A percentile compares a stretch with the other conserved stretches of the same genome.
These are phyloP conservation scores for Solanum neorickii DNA, from an alignment of 257 asterid species.

Conservation along the genomic window DNA sequence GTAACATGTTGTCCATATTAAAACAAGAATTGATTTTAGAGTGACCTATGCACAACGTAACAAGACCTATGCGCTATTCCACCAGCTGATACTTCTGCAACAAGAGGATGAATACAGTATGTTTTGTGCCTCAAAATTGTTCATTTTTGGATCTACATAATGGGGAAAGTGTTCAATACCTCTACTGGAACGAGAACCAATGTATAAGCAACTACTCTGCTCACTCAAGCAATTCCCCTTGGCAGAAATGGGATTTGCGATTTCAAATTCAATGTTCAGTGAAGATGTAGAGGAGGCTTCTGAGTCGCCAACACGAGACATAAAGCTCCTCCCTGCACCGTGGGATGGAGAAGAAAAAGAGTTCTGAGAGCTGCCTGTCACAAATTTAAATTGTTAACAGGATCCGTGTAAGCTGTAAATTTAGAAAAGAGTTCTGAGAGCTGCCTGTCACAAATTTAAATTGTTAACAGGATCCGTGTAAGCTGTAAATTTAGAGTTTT, in stretches of 20 bases:
- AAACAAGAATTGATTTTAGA: background rate
- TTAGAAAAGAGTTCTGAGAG: slow-evolving; percentile 16
- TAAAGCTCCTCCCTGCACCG: slow-evolving; percentile 46
- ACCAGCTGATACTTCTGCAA: background rate
- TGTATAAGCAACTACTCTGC: slow-evolving; percentile 45
- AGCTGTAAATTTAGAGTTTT: background rate
- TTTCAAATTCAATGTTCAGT: slow-evolving; percentile 26
- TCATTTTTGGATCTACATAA: background rate
- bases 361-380: slow-evolving; percentile 45
- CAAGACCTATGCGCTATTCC: background rate
- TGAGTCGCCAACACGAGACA: slow-evolving; percentile 40
- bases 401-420: slow-evolving; percentile 4
- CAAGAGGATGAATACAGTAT: background rate
- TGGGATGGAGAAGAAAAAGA: slow-evolving; percentile 42
- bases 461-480: slow-evolving; percentile 4
- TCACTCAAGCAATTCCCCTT: slow-evolving; percentile 8
- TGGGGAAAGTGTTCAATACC: slow-evolving; percentile 23
- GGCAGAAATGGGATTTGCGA: slow-evolving; percentile 24
- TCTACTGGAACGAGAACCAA: slow-evolving; percentile 72
- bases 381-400: slow-evolving; percentile 6
- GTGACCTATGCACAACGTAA: background rate
- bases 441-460: slow-evolving; percentile 39
- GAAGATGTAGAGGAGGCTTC: slow-evolving; percentile 32
- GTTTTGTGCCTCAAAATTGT: background rate
- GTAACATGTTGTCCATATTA: background rate